These are phyloP conservation scores for Lentinus brumalis DNA, from an alignment of 768 basidiomycete genomes.

Conservation along the genomic window DNA sequence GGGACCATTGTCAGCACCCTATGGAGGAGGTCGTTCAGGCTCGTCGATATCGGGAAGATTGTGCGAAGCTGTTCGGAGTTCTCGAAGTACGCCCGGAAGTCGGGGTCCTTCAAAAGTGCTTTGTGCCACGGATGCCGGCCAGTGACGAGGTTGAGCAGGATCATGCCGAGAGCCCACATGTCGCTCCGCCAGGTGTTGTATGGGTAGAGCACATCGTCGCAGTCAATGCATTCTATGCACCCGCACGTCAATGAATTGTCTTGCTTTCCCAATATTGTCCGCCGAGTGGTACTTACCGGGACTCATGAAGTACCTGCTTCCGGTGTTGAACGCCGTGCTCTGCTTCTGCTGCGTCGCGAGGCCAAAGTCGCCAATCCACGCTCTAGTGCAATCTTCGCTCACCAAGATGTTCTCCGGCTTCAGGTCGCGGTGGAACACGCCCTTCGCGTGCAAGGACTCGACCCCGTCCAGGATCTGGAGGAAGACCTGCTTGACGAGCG, in stretches of 20 bases:
- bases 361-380: conserved; percentile 52
- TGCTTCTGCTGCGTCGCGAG: conserved; percentile 36
- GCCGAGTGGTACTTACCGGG: conserved; percentile 50
- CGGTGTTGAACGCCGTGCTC: conserved; percentile 55
- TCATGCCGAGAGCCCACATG: conserved; percentile 76
- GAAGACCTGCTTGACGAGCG: conserved; percentile 49
- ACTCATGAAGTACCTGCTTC: conserved; percentile 68
- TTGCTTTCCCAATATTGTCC: neutral
- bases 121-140: conserved; percentile 79
- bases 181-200: conserved; percentile 68
- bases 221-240: conserved; percentile 54
- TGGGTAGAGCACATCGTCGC: conserved; percentile 43
- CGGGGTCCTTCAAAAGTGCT: conserved; percentile 66
- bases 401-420: conserved; percentile 57
- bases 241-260: conserved; percentile 15
- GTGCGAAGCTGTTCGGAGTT: conserved; percentile 64
- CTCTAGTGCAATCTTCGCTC: conserved; percentile 38
- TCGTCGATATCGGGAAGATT: conserved; percentile 73
- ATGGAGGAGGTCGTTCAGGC: conserved; percentile 66
- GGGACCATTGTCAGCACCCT: conserved; percentile 37
- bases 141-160: conserved; percentile 81
- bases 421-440: conserved; percentile 59
- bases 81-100: conserved; percentile 63
- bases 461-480: conserved; percentile 57
- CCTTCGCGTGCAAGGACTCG: conserved; percentile 47